Base-by-base conservation (phyloP, 805 yeast genomes). In the Yarrowia bubula region DNA sequence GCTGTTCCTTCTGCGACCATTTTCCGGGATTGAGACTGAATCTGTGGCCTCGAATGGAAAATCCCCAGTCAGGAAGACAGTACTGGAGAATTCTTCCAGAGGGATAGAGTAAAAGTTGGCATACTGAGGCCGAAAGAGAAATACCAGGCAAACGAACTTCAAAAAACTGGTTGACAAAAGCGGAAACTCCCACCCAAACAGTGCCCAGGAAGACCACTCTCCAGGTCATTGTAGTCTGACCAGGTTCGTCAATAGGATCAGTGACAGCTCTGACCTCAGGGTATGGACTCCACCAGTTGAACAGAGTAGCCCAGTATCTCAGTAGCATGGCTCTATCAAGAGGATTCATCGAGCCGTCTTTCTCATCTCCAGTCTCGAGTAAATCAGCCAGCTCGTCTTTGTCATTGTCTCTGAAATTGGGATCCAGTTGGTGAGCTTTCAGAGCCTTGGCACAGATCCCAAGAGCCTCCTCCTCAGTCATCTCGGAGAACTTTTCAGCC, bases 61-160 rank as follows among this genome's bases (percentile, higher is more conserved):
- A 69, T 13, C 77, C 76, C 69, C 68, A 69, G 67, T 70, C 69
- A 10, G 71, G 71, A n/a, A 69, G 43, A 6, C 63, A 22, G 10
- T 38, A 32, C 9, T 63, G 67, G n/a, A 69, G 55, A 9, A 66
- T 46, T 15, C 44, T 38, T 66, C 89, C 90, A 41, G 83, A 67
- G 1, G 89, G 89, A 74, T 79, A 85, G 5, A 86, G 79, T 67
- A 86, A 75, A 64, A 86, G 77, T 66, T 86, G 84, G 38, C 84
- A 79, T 65, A 84, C 86, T 55, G 79, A 77, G 39, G 83, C 76
- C 31, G 81, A 76, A 68, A 85, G 74, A 42, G 77, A 69, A 65
- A 85, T 76, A 5, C 82, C 70, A 11, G 89, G 88, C 55, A 77
- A 72, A 72, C 85, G 83, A 68, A 82, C 74, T 22, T 82, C 77